phyloP scores from a whole-genome alignment of 352 stramenopile genomes.

The Phytophthora cryptogea region DNA sequence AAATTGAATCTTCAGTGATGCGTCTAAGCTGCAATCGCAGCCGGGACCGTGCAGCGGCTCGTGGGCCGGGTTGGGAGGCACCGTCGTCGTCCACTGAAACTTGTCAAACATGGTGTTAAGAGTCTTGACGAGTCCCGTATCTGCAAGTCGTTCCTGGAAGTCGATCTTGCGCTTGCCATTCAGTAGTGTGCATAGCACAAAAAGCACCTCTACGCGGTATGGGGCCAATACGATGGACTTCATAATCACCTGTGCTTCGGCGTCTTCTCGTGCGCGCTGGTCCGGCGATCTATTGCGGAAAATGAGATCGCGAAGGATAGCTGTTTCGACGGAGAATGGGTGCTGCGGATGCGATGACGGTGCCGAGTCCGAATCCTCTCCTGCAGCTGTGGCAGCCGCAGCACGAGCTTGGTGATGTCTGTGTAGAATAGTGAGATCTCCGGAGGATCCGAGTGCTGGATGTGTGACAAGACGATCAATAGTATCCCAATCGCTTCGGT shows the following conservation, averaged over 20 bases:
- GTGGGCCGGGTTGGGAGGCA: constrained; percentile 44
- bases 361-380: constrained; percentile 9
- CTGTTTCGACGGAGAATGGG: constrained; percentile 65
- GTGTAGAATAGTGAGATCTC: constrained; percentile 62
- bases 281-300: constrained; percentile 64
- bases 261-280: constrained; percentile 63
- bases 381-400: constrained; percentile 9
- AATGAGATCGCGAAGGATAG: constrained; percentile 75
- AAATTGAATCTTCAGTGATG: constrained; percentile 95
- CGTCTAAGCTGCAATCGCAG: constrained; percentile 96
- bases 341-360: constrained; percentile 35
- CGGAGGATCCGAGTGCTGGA: constrained; percentile 45
- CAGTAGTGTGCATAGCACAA: constrained; percentile 96
- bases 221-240: constrained; percentile 92
- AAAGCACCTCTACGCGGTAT: constrained; percentile 96
- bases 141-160: constrained; percentile 87
- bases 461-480: constrained; percentile 68
- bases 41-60: constrained; percentile 74
- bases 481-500: constrained; percentile 76
- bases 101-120: constrained; percentile 95
- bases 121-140: constrained; percentile 90
- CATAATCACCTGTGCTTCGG: constrained; percentile 87
- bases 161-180: constrained; percentile 94
- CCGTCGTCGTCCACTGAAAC: constrained; percentile 84
- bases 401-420: constrained; percentile 36